Base-by-base conservation (phyloP, 2,329 filamentous ascomycete genomes). In the Paecilomyces dactylethromorphus region DNA sequence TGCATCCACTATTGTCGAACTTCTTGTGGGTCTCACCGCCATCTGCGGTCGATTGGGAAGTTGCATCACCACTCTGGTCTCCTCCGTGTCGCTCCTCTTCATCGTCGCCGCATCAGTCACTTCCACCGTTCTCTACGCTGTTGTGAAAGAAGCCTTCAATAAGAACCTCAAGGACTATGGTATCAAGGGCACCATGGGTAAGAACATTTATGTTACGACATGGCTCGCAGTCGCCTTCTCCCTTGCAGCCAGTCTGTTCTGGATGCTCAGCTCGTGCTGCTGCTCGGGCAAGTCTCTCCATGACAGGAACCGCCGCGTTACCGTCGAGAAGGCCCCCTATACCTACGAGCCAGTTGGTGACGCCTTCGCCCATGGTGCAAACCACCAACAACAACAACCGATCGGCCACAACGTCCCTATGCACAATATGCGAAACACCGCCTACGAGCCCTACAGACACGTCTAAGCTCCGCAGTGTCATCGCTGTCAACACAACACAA, bases 191-290 rank as follows among this genome's bases (percentile, higher is more conserved):
- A 75, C 72, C 55, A 77, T 95, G 71, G 89, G 92, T 77, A 84
- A 74, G 31, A 78, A 81, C 60, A 93, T 89, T 78, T 85, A 94
- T 57, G 82, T 82, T 35, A 78, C 86, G 21, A 84, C 89, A 67
- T 97, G 92, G 91, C 80, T 97, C 60, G 87, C 87, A 51, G 87
- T 88, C 45, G 89, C 84, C 29, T 92, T 95, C 71, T 87, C 88
- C 62, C 71, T 94, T 33, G 90, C 75, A 50, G 88, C 89, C 7
- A 85, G 84, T 63, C 77, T 96, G 71, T 97, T 97, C 87, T 97
- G 94, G 93, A 79, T 92, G 70, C 85, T 95, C 74, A 91, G 87
- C 74, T 84, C 89, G 69, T 97, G 93, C 87, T 97, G 92, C 85
- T 96, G 92, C 82, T 86, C 84, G 66, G 90, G 91, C 53, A 80